Conservation (phyloP, 2,329 filamentous ascomycete species). For the Microcyclosporella mali region DNA sequence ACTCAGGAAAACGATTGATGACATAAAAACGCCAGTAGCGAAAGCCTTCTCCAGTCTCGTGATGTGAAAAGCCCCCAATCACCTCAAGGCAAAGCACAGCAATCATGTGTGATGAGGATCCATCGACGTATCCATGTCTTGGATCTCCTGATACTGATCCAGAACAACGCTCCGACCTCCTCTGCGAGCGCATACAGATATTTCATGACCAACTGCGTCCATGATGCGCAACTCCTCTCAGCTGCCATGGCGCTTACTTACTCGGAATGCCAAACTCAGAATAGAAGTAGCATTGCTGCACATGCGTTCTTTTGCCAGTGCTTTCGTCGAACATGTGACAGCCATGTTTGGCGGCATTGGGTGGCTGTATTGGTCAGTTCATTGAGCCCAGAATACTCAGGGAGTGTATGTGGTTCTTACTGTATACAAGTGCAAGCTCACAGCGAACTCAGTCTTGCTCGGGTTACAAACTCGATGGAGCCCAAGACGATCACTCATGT, state of each 20-base stretch:
- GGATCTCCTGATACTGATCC: too few relatives aligned
- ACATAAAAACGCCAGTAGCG: too few relatives aligned
- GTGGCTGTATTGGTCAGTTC: slow-evolving; percentile 62
- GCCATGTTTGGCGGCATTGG: slow-evolving; percentile 76
- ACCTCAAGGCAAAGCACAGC: too few relatives aligned
- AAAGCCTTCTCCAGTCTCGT: too few relatives aligned
- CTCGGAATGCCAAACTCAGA: slow-evolving; percentile 49
- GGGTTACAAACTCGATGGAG: slow-evolving; percentile 77
- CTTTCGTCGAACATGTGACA: slow-evolving; percentile 74
- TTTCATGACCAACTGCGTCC: too few relatives aligned
- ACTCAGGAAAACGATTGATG: too few relatives aligned
- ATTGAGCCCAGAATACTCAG: background rate
- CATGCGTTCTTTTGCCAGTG: slow-evolving; percentile 67
- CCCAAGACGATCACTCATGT: slow-evolving; percentile 85
- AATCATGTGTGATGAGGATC: too few relatives aligned
- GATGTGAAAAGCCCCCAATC: too few relatives aligned
- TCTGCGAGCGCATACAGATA: too few relatives aligned
- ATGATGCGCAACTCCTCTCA: too few relatives aligned
- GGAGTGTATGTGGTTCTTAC: slow-evolving; percentile 37
- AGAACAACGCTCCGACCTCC: too few relatives aligned
- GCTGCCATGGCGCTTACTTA: slow-evolving; percentile 4
- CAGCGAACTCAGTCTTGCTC: slow-evolving; percentile 62
- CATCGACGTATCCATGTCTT: too few relatives aligned
- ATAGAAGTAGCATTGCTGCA: slow-evolving; percentile 65
- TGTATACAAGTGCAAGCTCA: slow-evolving; percentile 64